Evolutionary conservation across 495 filamentous ascomycete species (phyloP), one percentile per base, ranked within the genome.

Genomic region (Hypoxylon fuscum): DNA sequence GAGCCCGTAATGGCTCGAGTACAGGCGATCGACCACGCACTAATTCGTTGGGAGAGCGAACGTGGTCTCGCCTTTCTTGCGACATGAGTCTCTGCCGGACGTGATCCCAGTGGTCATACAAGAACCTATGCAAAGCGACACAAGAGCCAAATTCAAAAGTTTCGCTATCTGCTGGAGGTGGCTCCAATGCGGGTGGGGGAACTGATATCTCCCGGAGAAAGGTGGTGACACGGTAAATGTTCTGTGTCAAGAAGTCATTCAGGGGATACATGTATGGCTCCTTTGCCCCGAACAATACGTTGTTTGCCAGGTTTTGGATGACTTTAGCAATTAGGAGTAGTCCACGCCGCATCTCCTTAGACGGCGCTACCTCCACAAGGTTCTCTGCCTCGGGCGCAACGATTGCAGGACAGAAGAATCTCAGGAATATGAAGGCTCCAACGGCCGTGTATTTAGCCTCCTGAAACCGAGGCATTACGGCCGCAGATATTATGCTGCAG

Each of bases 381-480:
- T 84, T 85, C 68, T 89, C 86, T 6, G 77, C 82, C 68, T 89
- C 86, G 0, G 86, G 86, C 2, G 86, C 83, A 8, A 89, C 86
- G 56, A 89, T 88, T 12, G 86, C 86, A 17, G 86, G 86, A 54
- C 86, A 88, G 64, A 89, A 89, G 76, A 88, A 89, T 11, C 86
- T 81, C 14, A 89, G 74, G 63, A 89, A 89, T 51, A 89, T 86
- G 65, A 89, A 89, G 1, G 86, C 85, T 1, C 86, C 86, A 31
- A 89, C 86, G 29, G 86, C 86, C 2, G 85, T 89, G 62, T 86
- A 89, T 69, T 87, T 89, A n/a, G 86, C 85, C 17, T 88, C 85
- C 11, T 81, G 83, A 52, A 88, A 88, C 23, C 83, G 75, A 8
- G 75, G 76, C 72, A 82, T 76, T 3, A 87, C 85, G 25, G 85